phyloP scores from a whole-genome alignment of 495 filamentous ascomycete species.

The Podospora australis region DNA sequence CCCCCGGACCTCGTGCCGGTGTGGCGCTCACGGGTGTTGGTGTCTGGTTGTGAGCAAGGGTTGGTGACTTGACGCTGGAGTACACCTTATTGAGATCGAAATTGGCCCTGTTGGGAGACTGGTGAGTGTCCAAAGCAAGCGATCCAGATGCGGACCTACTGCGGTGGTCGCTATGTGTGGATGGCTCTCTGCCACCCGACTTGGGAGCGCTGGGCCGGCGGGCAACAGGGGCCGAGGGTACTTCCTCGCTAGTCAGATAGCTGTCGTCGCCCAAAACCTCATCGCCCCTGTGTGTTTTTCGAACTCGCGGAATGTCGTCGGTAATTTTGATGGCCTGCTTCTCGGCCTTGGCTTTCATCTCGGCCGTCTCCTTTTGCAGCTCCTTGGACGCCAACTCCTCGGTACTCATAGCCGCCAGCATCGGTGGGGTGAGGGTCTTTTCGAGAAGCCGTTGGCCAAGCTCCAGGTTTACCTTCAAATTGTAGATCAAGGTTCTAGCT shows the following conservation, averaged over 20 bases:
- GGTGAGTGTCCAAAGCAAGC: slow-evolving; percentile 45
- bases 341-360: slow-evolving; percentile 63
- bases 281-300: slow-evolving; percentile 92
- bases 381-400: slow-evolving; percentile 91
- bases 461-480: slow-evolving; percentile 78
- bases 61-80: slow-evolving; percentile 57
- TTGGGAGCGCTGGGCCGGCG: slow-evolving; percentile 27
- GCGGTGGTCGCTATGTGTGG: slow-evolving; percentile 24
- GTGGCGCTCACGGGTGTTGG: slow-evolving; percentile 40
- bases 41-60: slow-evolving; percentile 34
- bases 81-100: slow-evolving; percentile 72
- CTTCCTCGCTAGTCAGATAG: slow-evolving; percentile 31
- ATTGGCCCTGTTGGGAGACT: slow-evolving; percentile 40
- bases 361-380: slow-evolving; percentile 69
- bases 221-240: slow-evolving; percentile 34
- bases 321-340: slow-evolving; percentile 81
- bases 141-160: slow-evolving; percentile 17
- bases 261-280: slow-evolving; percentile 72
- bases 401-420: slow-evolving; percentile 73
- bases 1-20: slow-evolving; percentile 44
- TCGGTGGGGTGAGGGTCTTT: slow-evolving; percentile 59
- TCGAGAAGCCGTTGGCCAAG: slow-evolving; percentile 70
- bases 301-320: slow-evolving; percentile 75
- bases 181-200: slow-evolving; percentile 8
- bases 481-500: slow-evolving; percentile 58